These are phyloP conservation scores for Lablab purpureus DNA, from an alignment of 306 rosid species.

Conservation along the genomic window DNA sequence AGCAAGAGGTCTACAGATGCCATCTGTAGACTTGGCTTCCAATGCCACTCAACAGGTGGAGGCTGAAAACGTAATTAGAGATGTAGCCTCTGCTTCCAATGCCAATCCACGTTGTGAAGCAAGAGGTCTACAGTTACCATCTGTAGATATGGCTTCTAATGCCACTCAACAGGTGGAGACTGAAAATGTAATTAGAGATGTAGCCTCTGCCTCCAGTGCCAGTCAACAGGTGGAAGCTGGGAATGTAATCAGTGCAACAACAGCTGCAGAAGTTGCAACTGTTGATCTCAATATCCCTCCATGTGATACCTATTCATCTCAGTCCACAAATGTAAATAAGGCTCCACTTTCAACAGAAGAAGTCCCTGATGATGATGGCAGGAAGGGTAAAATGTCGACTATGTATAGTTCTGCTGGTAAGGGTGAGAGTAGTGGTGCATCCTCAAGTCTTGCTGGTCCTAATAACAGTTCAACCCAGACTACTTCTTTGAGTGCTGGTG, in stretches of 20 bases:
- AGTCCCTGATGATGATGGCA: constrained; percentile 44
- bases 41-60: constrained; percentile 42
- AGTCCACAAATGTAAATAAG: constrained; percentile 17
- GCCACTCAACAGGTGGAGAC: constrained; percentile 39
- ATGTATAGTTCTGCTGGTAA: constrained; percentile 28
- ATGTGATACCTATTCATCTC: constrained; percentile 43
- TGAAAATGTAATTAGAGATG: constrained; percentile 43
- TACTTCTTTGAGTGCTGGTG: constrained; percentile 13
- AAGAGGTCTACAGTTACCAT: constrained; percentile 32
- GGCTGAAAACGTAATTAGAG: constrained; percentile 41
- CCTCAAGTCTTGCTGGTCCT: constrained; percentile 48
- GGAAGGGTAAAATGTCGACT: constrained; percentile 49
- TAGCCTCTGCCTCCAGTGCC: constrained; percentile 43
- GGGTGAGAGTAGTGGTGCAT: constrained; percentile 39
- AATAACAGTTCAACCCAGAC: constrained; percentile 22
- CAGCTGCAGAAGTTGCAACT: constrained; percentile 34
- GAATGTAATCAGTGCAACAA: constrained; percentile 38
- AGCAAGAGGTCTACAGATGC: constrained; percentile 36
- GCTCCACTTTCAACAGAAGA: constrained; percentile 40
- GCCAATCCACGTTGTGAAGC: constrained; percentile 7
- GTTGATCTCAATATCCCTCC: constrained; percentile 74
- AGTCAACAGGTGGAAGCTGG: constrained; percentile 40
- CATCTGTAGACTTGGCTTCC: constrained; percentile 7
- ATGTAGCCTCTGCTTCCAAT: constrained; percentile 44
- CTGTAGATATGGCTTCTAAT: constrained; percentile 21